Base-by-base conservation (phyloP, 2,329 filamentous ascomycete genomes). In the Fusarium foetens region DNA sequence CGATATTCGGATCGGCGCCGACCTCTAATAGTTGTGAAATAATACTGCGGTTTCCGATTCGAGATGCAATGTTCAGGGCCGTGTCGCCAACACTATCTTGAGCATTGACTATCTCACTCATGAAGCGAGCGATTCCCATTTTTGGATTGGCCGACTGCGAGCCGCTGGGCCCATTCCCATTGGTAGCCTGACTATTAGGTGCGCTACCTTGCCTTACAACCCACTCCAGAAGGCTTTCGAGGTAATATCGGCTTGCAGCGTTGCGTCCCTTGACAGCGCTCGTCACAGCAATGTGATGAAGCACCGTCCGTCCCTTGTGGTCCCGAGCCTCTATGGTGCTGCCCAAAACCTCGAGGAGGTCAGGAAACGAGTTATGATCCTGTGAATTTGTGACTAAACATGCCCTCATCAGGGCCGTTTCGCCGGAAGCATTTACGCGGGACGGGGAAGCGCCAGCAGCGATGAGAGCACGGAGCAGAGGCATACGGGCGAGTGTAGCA, bases 21-120 rank as follows among this genome's bases (percentile, higher is more conserved):
- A 99, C 95, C 82, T 99, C 96, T 16, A 98, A 86, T 36, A 99
- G 86, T 79, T 99, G 96, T n/a, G 94, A 95, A 64, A 98, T 97
- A 76, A 99, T 97, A 76, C 94, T 97, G 61, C 93, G 88, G 79
- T 97, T 98, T 27, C 94, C 94, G 74, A 98, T 97, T 68, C 96
- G 89, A 4, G 96, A 95, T 4, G 95, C 96, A 70, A 98, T 92
- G 75, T 98, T 98, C 25, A 99, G 86, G 0, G 96, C 96, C 1
- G 96, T 99, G 78, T 99, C 97, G 1, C 96, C 96, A 38, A 93
- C 93, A 77, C 95, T 94, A 81, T 99, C 96, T 76, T 95, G 93
- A 1, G 95, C 92, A 77, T 99, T 98, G 67, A 99, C 95, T 80
- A 99, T 97, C 79, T 98, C 95, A 53, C 93, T 94, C 89, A 99